Base-by-base conservation (phyloP, 1,139 yeast species). In the Arxiozyma heterogenica region DNA sequence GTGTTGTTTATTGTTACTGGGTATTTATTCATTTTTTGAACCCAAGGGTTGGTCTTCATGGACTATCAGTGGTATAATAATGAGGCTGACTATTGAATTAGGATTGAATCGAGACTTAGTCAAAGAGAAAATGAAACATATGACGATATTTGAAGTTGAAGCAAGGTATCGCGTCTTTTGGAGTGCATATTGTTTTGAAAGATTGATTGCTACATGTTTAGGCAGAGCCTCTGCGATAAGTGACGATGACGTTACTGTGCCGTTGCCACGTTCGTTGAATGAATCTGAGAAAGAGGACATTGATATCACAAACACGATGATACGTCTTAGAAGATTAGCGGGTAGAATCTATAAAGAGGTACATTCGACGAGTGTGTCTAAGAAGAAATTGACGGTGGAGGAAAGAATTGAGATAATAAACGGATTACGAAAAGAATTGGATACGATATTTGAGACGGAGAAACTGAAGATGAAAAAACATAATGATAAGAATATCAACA, bases 111-210 rank as follows among this genome's bases (percentile, higher is more conserved):
- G 75, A 49, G 70, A 68, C 25, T 55, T 73, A 3, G 60, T 71
- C 6, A 63, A 64, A 5, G 59, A 58, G 12, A 68, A 66, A 38
- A 58, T 62, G 41, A 62, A 61, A 47, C 60, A 53, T 3, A 59
- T 67, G 64, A 62, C 71, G 7, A 58, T 66, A 0, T 61, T 64
- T 12, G 75, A 74, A 46, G 64, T 67, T 3, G 81, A 78, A 60
- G 67, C 73, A 66, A 63, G 76, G 50, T 69, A 71, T 44, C 64
- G 82, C 49, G 63, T 77, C 6, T 78, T 78, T 57, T 79, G 82
- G 82, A 73, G 78, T 50, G 75, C 77, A 12, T 78, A 75, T 57
- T 74, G 73, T 52, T 75, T 74, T 65, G 83, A 79, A 58, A 61
- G 79, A 47, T 61, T 75, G 20, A 71, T 78, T 20, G 72, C 79